Evolutionary conservation across 306 rosid genomes (phyloP).

Genomic region (Cucurbita moschata): DNA sequence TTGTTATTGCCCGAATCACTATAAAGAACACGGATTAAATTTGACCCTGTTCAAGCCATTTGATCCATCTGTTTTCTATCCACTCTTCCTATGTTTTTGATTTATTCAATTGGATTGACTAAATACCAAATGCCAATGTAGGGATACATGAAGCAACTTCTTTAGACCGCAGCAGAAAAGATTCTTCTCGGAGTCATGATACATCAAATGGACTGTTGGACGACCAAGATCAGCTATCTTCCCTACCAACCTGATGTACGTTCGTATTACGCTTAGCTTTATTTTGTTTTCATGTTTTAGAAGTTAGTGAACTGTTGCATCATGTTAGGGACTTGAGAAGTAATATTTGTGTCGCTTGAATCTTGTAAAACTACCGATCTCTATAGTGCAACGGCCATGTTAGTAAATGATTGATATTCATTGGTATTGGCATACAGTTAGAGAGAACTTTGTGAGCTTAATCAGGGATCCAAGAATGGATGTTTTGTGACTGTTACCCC

Average conservation of each 20-base stretch:
- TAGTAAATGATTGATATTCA: not conserved
- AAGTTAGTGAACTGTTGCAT: conserved; percentile 3
- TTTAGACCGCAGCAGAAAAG: conserved; percentile 62
- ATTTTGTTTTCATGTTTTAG: not conserved
- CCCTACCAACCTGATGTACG: conserved; percentile 86
- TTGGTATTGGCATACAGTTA: not conserved
- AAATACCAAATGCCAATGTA: conserved; percentile 10
- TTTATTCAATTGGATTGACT: not conserved
- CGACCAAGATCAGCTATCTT: conserved; percentile 44
- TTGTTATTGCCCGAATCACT: not conserved
- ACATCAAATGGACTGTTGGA: conserved; percentile 42
- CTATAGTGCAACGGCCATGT: not conserved
- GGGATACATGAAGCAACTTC: conserved; percentile 89
- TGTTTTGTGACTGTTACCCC: not conserved
- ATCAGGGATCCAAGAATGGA: not conserved
- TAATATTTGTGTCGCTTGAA: not conserved
- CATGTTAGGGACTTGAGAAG: not conserved
- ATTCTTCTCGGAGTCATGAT: conserved; percentile 38
- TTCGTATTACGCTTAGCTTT: not conserved
- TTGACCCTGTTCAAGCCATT: not conserved
- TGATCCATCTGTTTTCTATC: not conserved
- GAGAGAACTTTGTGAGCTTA: not conserved
- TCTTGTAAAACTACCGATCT: not conserved
- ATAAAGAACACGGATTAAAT: not conserved
- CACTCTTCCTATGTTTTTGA: not conserved